Evolutionary conservation across 176 grass and related monocot species (phyloP).

Genomic region (Oryza glumipatula): DNA sequence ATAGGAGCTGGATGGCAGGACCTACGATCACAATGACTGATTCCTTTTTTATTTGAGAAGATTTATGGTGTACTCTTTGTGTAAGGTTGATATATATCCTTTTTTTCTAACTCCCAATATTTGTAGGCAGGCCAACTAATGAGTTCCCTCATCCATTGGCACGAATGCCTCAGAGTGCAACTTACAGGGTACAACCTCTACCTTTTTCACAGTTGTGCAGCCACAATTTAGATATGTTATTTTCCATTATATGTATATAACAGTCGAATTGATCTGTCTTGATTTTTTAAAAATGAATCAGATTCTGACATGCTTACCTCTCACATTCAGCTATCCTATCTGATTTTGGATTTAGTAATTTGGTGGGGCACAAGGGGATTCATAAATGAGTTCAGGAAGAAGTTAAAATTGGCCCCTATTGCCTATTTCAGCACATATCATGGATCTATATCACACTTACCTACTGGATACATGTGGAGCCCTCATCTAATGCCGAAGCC

Average conservation of each 20-base stretch:
- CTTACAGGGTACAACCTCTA: conserved; percentile 62
- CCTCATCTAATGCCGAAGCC: conserved; percentile 87
- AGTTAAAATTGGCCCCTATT: conserved; percentile 86
- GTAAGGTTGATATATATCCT: conserved; percentile 27
- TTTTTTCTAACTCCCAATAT: conserved; percentile 55
- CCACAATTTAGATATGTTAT: conserved; percentile 27
- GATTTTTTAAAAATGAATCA: neutral
- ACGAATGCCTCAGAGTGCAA: conserved; percentile 81
- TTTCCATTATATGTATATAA: neutral
- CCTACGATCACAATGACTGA: neutral
- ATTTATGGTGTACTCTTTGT: conserved; percentile 15
- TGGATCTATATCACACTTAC: conserved; percentile 99
- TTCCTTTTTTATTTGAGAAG: neutral
- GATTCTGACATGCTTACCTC: conserved; percentile 40
- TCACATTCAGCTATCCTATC: conserved; percentile 86
- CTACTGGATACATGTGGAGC: conserved; percentile 99
- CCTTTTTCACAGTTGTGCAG: conserved; percentile 28
- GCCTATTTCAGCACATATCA: conserved; percentile 99
- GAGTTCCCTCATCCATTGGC: conserved; percentile 99
- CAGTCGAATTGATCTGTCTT: conserved; percentile 12
- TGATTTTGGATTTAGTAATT: conserved; percentile 87
- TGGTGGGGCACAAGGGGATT: conserved; percentile 98
- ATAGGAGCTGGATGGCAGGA: neutral
- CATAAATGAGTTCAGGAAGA: conserved; percentile 98
- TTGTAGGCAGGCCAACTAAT: conserved; percentile 98